Evolutionary conservation across 495 filamentous ascomycete genomes (phyloP).

Genomic region (Tricharina praecox): DNA sequence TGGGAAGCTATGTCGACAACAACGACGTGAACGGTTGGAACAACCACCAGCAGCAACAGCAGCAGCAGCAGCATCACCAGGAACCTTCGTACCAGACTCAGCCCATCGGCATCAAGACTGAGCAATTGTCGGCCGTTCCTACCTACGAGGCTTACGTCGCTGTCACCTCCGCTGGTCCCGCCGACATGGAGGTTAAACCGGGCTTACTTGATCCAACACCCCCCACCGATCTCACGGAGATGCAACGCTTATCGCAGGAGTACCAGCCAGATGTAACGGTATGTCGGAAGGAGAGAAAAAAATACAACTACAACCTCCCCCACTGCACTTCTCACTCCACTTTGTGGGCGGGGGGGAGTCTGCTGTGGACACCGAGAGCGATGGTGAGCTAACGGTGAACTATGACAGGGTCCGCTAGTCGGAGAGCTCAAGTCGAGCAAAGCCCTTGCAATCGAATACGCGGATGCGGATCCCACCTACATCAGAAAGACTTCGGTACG

Average conservation of each 20-base stretch:
- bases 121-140: neutral
- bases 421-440: conserved; percentile 61
- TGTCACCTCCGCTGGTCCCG: conserved; percentile 1
- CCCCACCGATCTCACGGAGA: conserved; percentile 36
- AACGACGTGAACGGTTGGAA: neutral
- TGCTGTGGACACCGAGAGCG: conserved; percentile 4
- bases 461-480: conserved; percentile 72
- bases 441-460: conserved; percentile 71
- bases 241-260: conserved; percentile 40
- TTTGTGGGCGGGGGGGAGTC: conserved; percentile 5
- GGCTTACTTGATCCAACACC: conserved; percentile 13
- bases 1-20: neutral
- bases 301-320: no score
- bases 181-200: conserved; percentile 17
- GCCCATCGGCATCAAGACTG: neutral
- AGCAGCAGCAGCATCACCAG: no score
- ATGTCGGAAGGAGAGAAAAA: conserved; percentile 23
- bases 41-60: conserved; percentile 4
- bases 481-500: conserved; percentile 72
- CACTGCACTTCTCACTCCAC: conserved; percentile 8
- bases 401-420: conserved; percentile 61
- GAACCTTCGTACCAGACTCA: neutral
- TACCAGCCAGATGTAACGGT: conserved; percentile 55
- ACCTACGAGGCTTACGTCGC: neutral
- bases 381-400: conserved; percentile 6